Evolutionary conservation across 257 asterid genomes (phyloP).

Genomic region (Thymus quinquecostatus): DNA sequence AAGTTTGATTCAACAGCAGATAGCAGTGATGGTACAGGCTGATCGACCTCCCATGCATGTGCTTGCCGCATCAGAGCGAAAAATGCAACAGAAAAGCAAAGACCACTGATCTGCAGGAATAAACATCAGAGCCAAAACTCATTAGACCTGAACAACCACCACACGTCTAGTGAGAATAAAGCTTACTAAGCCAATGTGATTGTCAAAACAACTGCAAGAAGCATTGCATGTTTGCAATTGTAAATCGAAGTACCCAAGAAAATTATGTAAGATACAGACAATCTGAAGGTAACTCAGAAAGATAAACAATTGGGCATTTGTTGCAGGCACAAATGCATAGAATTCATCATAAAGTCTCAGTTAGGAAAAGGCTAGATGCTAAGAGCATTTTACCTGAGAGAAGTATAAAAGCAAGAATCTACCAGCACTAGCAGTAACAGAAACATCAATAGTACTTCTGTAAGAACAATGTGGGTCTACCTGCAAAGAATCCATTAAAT

Average conservation of each 20-base stretch:
- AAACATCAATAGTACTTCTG: conserved; percentile 58
- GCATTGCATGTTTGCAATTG: background rate
- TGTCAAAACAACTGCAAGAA: background rate
- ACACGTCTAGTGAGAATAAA: conserved; percentile 22
- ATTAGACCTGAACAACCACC: conserved; percentile 26
- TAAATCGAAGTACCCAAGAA: background rate
- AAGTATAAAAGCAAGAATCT: conserved; percentile 87
- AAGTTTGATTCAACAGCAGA: conserved; percentile 88
- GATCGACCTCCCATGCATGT: conserved; percentile 81
- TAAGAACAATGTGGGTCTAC: conserved; percentile 99
- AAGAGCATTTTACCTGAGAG: conserved; percentile 61
- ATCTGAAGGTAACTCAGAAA: conserved; percentile 9
- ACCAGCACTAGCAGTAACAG: conserved; percentile 70
- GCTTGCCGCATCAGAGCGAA: conserved; percentile 96
- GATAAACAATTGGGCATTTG: background rate
- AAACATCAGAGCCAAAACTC: conserved; percentile 39
- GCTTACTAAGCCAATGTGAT: conserved; percentile 17
- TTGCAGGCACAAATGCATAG: background rate
- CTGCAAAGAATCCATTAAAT: conserved; percentile 51
- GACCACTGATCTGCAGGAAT: conserved; percentile 73
- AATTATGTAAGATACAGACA: background rate
- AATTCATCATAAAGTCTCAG: conserved; percentile 18
- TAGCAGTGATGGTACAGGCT: conserved; percentile 78
- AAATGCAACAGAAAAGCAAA: conserved; percentile 72
- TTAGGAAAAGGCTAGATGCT: conserved; percentile 28